Conservation (phyloP, 345 rosid genomes). For the Salix koriyanagi region DNA sequence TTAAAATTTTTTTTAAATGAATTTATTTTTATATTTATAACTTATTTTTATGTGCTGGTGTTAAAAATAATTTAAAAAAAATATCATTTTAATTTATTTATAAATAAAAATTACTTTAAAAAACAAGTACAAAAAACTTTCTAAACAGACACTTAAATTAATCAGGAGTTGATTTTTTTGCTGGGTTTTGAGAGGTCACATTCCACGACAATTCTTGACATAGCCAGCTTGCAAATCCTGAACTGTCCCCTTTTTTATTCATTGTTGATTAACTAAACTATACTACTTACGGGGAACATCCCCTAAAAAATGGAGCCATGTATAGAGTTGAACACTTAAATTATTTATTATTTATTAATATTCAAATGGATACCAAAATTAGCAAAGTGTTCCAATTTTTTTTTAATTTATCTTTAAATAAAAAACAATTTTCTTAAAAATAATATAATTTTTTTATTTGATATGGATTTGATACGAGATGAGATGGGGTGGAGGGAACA, state of each 20-base stretch:
- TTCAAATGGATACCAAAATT: not conserved
- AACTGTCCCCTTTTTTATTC: slow-evolving; percentile 2
- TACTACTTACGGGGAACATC: slow-evolving; percentile 7
- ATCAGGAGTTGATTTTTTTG: not conserved
- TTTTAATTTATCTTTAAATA: too few species aligned
- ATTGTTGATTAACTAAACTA: not conserved
- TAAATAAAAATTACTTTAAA: too few species aligned
- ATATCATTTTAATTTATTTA: too few species aligned
- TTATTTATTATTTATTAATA: not conserved
- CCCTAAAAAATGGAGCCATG: not conserved
- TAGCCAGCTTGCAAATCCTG: not conserved
- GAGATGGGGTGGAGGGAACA: not conserved
- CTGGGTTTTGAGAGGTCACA: slow-evolving; percentile 13
- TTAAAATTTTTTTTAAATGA: too few species aligned
- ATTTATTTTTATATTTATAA: too few species aligned
- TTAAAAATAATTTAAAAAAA: too few species aligned
- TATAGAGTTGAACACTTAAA: not conserved
- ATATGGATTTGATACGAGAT: too few species aligned
- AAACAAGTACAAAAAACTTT: too few species aligned
- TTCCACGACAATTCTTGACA: not conserved
- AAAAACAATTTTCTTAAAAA: too few species aligned
- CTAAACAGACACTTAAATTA: not conserved
- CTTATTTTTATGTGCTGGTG: too few species aligned
- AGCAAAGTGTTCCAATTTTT: not conserved
- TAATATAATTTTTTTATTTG: too few species aligned